Percentiles rank a stretch among this genome's conserved stretches.
Evolutionary conservation across 2,329 filamentous ascomycete species (phyloP).

Genomic region (Aspergillus ochraceus): DNA sequence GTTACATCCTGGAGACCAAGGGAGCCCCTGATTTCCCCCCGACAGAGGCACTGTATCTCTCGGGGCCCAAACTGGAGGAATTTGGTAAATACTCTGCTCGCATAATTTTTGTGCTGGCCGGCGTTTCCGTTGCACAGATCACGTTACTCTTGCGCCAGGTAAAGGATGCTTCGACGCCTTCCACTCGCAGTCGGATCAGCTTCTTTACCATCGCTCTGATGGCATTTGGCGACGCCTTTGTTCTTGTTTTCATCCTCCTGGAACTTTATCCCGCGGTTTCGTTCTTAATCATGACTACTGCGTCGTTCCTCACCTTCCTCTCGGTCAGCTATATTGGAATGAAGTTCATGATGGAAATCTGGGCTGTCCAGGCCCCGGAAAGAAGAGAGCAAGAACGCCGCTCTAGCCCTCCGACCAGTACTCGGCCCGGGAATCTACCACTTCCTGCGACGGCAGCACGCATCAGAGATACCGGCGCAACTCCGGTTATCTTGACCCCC

Average conservation of each 20-base stretch:
- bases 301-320: slow-evolving; percentile 60
- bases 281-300: slow-evolving; percentile 56
- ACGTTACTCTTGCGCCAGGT: slow-evolving; percentile 61
- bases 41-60: slow-evolving; percentile 53
- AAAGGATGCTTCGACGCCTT: slow-evolving; percentile 64
- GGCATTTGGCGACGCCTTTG: slow-evolving; percentile 61
- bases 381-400: slow-evolving; percentile 36
- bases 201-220: slow-evolving; percentile 64
- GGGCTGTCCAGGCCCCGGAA: slow-evolving; percentile 58
- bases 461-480: slow-evolving; percentile 49
- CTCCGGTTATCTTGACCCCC: slow-evolving; percentile 59
- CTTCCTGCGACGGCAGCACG: slow-evolving; percentile 52
- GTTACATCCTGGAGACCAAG: slow-evolving; percentile 64
- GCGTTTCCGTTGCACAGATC: slow-evolving; percentile 54
- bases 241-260: slow-evolving; percentile 56
- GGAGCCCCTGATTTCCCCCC: slow-evolving; percentile 56
- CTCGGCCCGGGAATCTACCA: slow-evolving; percentile 44
- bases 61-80: slow-evolving; percentile 59
- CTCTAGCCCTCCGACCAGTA: slow-evolving; percentile 22
- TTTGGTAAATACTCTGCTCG: slow-evolving; percentile 53
- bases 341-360: slow-evolving; percentile 67
- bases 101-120: slow-evolving; percentile 54
- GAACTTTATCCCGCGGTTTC: slow-evolving; percentile 57
- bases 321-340: slow-evolving; percentile 64
- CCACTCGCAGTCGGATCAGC: slow-evolving; percentile 63